phyloP scores from a whole-genome alignment of 257 asterid genomes.

The Jaltomata sinuosa region DNA sequence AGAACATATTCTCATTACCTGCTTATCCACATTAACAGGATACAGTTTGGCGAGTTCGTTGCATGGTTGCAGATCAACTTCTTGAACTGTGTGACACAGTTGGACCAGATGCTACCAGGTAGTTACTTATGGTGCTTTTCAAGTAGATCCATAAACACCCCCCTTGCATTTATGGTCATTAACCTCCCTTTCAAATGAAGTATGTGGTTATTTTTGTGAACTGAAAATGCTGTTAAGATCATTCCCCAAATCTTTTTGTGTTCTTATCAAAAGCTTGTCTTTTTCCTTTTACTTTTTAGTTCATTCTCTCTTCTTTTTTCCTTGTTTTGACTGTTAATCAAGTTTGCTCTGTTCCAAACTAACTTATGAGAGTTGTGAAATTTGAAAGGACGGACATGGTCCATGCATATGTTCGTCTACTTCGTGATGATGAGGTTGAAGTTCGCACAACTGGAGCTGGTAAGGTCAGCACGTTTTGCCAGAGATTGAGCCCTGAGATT shows the following conservation, averaged over 20 bases:
- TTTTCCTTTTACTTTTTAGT: neutral
- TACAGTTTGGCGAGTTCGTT: conserved; percentile 27
- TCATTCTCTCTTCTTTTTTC: neutral
- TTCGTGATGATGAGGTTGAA: conserved; percentile 30
- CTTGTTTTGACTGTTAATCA: neutral
- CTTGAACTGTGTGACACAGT: conserved; percentile 29
- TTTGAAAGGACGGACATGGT: conserved; percentile 19
- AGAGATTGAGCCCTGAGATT: conserved; percentile 23
- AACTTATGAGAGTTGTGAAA: neutral
- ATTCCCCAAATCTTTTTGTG: neutral
- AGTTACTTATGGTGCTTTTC: neutral
- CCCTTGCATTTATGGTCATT: neutral
- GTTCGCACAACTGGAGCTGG: conserved; percentile 28
- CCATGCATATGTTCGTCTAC: conserved; percentile 26
- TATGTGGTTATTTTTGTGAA: neutral
- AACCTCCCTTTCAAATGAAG: neutral
- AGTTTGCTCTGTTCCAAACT: neutral
- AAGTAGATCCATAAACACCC: neutral
- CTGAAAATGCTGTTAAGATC: neutral
- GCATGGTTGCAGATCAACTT: conserved; percentile 27
- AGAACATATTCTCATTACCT: neutral
- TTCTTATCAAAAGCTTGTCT: neutral
- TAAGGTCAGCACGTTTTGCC: conserved; percentile 23
- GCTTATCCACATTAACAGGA: conserved; percentile 10
- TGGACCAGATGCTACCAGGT: conserved; percentile 34